These are phyloP conservation scores for Acanthamoeba polyphaga DNA, from an alignment of 208 protist genomes.

Conservation along the genomic window DNA sequence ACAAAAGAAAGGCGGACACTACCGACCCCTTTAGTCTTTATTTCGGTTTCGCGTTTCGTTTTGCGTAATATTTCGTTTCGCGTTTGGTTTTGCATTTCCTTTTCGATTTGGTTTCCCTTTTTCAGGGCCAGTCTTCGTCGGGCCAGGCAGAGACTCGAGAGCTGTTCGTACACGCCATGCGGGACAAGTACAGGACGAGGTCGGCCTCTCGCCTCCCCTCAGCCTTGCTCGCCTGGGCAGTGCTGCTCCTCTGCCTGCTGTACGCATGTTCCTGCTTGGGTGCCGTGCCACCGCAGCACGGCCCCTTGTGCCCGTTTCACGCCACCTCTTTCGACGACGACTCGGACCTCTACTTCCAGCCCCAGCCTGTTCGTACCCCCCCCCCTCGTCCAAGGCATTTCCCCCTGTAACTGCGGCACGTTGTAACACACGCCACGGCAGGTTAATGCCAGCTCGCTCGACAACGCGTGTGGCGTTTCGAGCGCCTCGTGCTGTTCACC, in stretches of 20 bases:
- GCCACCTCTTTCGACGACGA: not conserved
- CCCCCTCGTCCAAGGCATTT: not conserved
- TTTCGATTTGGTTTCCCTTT: not conserved
- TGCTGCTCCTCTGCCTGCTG: not conserved
- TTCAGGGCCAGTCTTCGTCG: not conserved
- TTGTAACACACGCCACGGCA: not conserved
- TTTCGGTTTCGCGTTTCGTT: not conserved
- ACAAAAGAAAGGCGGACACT: conserved; percentile 21
- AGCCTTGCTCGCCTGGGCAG: not conserved
- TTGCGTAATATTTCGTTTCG: not conserved
- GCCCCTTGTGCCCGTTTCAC: not conserved
- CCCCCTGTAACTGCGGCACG: not conserved
- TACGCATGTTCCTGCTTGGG: not conserved
- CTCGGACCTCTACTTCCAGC: not conserved
- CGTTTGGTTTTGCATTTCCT: not conserved
- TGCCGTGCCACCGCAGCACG: not conserved
- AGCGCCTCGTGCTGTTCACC: not conserved
- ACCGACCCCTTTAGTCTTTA: not conserved
- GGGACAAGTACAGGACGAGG: not conserved
- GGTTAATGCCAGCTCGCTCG: not conserved
- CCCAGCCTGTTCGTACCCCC: not conserved
- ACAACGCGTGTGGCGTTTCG: not conserved
- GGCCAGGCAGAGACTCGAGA: not conserved
- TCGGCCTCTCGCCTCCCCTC: not conserved
- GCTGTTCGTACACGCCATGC: not conserved